A percentile compares a stretch with the other conserved stretches of the same genome.
phyloP scores from a whole-genome alignment of 1,139 yeast species.

The Magnusiomyces sp. region DNA sequence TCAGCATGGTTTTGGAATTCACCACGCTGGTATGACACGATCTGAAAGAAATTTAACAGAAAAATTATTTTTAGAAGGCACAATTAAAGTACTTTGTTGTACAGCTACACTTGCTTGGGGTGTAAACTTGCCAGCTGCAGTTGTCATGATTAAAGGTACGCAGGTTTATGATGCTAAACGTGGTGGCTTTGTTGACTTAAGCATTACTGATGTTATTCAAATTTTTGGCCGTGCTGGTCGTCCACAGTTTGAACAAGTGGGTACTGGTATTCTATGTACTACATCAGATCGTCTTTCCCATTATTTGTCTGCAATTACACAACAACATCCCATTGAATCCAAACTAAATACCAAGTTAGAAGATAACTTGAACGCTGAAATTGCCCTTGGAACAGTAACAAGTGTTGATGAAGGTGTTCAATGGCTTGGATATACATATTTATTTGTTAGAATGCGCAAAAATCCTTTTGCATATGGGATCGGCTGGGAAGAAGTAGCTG shows the following conservation, averaged over 20 bases:
- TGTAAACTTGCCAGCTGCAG: conserved; percentile 96
- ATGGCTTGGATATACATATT: conserved; percentile 94
- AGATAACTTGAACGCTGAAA: conserved; percentile 93
- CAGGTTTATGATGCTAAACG: conserved; percentile 90
- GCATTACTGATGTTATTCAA: conserved; percentile 94
- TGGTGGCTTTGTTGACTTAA: conserved; percentile 90
- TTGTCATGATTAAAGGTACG: conserved; percentile 92
- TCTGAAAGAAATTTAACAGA: conserved; percentile 87
- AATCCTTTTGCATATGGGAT: conserved; percentile 94
- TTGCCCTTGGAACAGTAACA: conserved; percentile 90
- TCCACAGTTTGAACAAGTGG: conserved; percentile 89
- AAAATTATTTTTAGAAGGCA: conserved; percentile 76
- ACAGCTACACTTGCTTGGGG: conserved; percentile 99
- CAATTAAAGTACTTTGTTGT: conserved; percentile 84
- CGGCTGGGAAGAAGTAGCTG: conserved; percentile 73
- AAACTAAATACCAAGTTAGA: conserved; percentile 66
- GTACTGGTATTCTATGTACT: conserved; percentile 88
- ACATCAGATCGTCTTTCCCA: conserved; percentile 75
- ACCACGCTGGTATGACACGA: conserved; percentile 96
- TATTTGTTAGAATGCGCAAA: conserved; percentile 89
- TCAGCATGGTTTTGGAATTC: conserved; percentile 79
- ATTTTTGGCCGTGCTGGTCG: conserved; percentile 99
- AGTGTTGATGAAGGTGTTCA: conserved; percentile 90
- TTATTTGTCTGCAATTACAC: conserved; percentile 77
- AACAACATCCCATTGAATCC: conserved; percentile 96